Evolutionary conservation across 805 yeast species (phyloP).

Genomic region (Teunomyces lycoperdinae): DNA sequence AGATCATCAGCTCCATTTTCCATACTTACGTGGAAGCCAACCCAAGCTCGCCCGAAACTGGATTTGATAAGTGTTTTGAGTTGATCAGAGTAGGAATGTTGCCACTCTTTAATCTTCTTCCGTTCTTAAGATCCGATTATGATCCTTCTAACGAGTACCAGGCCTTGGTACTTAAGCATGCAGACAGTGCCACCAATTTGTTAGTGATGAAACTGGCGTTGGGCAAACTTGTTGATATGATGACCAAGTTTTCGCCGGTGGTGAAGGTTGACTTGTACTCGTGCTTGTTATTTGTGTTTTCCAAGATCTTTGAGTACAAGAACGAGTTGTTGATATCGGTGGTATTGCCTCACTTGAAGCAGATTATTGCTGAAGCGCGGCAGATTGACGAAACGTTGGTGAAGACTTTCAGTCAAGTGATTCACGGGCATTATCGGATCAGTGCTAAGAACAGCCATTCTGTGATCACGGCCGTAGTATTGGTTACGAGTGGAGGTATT

Average conservation of each 20-base stretch:
- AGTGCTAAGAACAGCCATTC: constrained; percentile 19
- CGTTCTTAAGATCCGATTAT: constrained; percentile 52
- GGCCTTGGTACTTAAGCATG: constrained; percentile 25
- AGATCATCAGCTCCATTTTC: constrained; percentile 30
- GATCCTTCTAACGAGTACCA: constrained; percentile 26
- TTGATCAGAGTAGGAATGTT: constrained; percentile 66
- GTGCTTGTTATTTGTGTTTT: constrained; percentile 62
- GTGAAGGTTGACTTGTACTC: constrained; percentile 70
- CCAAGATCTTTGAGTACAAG: constrained; percentile 48
- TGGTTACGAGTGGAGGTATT: constrained; percentile 36
- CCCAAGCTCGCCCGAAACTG: constrained; percentile 41
- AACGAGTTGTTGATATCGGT: constrained; percentile 45
- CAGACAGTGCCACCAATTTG: constrained; percentile 37
- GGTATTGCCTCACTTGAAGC: constrained; percentile 43
- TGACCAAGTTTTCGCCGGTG: constrained; percentile 60
- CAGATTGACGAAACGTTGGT: constrained; percentile 18
- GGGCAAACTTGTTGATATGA: constrained; percentile 57
- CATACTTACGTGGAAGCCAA: constrained; percentile 32
- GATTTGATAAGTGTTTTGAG: constrained; percentile 81
- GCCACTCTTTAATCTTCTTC: constrained; percentile 57
- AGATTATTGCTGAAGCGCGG: constrained; percentile 23
- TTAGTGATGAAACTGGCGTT: constrained; percentile 48
- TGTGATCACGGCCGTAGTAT: constrained; percentile 32
- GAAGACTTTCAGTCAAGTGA: constrained; percentile 22
- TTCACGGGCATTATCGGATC: constrained; percentile 19